Base-by-base conservation (phyloP, 1,139 yeast species). In the Kodamaea plutei region DNA sequence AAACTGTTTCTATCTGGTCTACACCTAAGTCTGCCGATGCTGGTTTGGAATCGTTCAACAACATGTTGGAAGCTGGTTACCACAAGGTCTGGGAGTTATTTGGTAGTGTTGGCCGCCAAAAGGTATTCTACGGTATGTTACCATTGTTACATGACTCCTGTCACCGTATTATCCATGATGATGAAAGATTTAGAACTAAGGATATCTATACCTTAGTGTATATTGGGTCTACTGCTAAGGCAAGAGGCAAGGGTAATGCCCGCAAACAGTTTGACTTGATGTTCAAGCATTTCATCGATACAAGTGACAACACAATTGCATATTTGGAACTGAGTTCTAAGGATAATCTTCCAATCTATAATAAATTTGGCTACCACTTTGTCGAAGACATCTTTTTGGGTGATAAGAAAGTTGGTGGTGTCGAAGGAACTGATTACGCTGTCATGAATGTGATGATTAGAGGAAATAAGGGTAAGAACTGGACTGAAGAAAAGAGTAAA, bases 201-300 rank as follows among this genome's bases (percentile, higher is more conserved):
- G 62, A 66, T 25, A 50, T 65, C 6, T 79, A 67, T 58, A 76
- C 82, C 11, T 64, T 79, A 46, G 82, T 79, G 21, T 79, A 79
- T 46, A 55, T 79, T 27, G 85, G 84, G 2, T 71, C 81, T 6
- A 58, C 71, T 8, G 68, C 66, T n/a, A 47, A 54, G 14, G 82
- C 83, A 7, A 63, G 82, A 45, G 85, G 85, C 21, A 78, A 78
- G 50, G 85, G 85, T 6, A 77, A 79, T 48, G 76, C 69, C n/a
- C 54, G 84, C 28, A 64, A 64, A 30, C 61, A 76, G 47, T 70
- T 79, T 41, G 73, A 75, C n/a, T 69, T 61, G 44, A 72, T 76
- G 69, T 76, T 75, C 40, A 52, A 59, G 17, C 59, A 65, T 31
- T 61, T 69, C 48, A 64, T 80, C 31, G 84, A 79, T 43, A 54